phyloP scores from a whole-genome alignment of 2,329 filamentous ascomycete species.

The Boeremia exigua region DNA sequence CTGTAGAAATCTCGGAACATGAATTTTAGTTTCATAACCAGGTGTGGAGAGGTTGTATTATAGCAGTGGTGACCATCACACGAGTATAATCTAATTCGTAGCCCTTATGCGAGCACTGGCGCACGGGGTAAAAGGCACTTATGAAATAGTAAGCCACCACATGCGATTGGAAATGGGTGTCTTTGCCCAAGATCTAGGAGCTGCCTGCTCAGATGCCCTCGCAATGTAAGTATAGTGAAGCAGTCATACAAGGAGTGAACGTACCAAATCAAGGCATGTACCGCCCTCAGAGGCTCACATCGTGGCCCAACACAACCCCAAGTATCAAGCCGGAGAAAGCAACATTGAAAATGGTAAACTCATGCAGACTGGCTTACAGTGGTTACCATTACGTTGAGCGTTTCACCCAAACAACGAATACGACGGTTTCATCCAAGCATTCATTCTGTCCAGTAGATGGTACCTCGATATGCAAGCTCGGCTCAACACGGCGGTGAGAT shows the following conservation, averaged over 20 bases:
- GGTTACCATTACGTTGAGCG: conserved; percentile 53
- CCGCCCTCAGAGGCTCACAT: conserved; percentile 45
- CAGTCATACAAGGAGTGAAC: conserved; percentile 50
- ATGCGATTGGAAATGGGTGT: conserved; percentile 28
- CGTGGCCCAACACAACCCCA: conserved; percentile 57
- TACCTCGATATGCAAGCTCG: conserved; percentile 61
- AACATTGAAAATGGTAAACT: conserved; percentile 52
- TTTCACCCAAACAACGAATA: conserved; percentile 56
- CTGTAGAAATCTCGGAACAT: conserved; percentile 5
- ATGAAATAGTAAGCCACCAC: conserved; percentile 60
- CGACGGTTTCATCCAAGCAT: conserved; percentile 60
- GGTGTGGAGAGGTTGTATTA: conserved; percentile 9
- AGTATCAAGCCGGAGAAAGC: conserved; percentile 58
- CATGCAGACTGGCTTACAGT: conserved; percentile 52
- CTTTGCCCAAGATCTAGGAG: conserved; percentile 50
- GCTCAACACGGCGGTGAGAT: conserved; percentile 62
- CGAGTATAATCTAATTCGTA: conserved; percentile 61
- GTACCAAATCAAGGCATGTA: conserved; percentile 58
- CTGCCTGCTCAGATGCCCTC: conserved; percentile 50
- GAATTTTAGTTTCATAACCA: conserved; percentile 11
- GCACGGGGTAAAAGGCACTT: conserved; percentile 24
- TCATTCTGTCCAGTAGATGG: conserved; percentile 57
- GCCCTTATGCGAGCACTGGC: conserved; percentile 42
- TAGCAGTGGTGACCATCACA: conserved; percentile 50
- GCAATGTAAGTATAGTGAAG: conserved; percentile 47